These are phyloP conservation scores for Backusella psychrophila DNA, from an alignment of 192 early-diverging fungal genomes.

Conservation along the genomic window DNA sequence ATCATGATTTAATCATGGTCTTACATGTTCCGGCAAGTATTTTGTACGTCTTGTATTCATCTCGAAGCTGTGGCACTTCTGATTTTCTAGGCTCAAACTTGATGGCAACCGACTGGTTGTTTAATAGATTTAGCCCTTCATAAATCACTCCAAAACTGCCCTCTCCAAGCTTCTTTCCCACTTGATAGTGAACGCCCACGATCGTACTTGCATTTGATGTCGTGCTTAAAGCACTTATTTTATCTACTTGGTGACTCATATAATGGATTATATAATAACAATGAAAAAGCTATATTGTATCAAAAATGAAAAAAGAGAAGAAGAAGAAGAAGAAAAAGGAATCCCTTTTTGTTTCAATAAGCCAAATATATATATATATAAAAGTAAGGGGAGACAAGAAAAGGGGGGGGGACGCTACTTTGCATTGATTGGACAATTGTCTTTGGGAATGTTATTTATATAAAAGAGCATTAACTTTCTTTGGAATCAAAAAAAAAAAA, in stretches of 20 bases:
- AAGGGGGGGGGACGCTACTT: not conserved
- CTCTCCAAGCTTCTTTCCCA: conserved; percentile 97
- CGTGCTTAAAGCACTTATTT: conserved; percentile 1
- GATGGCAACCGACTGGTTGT: conserved; percentile 91
- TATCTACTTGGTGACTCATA: not conserved
- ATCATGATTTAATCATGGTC: not conserved
- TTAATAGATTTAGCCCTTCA: conserved; percentile 91
- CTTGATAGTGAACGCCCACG: conserved; percentile 94
- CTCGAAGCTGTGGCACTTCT: conserved; percentile 94
- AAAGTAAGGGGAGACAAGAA: not conserved
- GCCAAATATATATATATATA: not conserved
- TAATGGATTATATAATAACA: not conserved
- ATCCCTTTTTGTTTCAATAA: conserved; percentile 3
- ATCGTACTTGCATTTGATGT: conserved; percentile 56
- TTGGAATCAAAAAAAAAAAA: not conserved
- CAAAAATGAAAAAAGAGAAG: not conserved
- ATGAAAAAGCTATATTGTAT: not conserved
- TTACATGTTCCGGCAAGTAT: conserved; percentile 71
- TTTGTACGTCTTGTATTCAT: conserved; percentile 95
- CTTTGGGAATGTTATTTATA: not conserved
- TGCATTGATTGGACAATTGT: not conserved
- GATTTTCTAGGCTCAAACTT: conserved; percentile 96
- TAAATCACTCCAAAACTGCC: conserved; percentile 98
- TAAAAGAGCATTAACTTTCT: not conserved
- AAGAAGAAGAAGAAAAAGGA: conserved; percentile 7